phyloP scores from a whole-genome alignment of 179 eudicot genomes.

The Camellia oleifera region DNA sequence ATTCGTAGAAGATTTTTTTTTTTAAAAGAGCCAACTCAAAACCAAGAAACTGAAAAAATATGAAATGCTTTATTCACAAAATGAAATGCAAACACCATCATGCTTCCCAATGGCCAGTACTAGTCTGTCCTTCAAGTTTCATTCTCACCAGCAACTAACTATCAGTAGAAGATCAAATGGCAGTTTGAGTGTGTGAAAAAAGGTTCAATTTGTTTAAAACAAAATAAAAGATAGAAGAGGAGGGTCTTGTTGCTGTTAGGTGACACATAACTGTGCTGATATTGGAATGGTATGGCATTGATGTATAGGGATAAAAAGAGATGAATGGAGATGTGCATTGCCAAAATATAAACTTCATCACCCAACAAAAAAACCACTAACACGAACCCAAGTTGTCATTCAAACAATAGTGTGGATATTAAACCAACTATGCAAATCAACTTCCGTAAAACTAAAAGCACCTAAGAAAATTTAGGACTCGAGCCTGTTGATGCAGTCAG shows the following conservation, averaged over 20 bases:
- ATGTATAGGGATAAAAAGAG: neutral
- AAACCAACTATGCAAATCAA: neutral
- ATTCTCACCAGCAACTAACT: neutral
- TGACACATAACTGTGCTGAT: neutral
- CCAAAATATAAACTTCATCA: neutral
- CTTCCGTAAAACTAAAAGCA: neutral
- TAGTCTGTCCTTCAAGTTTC: neutral
- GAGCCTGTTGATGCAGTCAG: neutral
- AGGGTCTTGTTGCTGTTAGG: neutral
- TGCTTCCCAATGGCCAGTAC: neutral
- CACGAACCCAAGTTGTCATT: neutral
- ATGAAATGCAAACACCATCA: neutral
- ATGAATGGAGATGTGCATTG: neutral
- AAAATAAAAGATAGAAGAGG: neutral
- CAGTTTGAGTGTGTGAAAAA: neutral
- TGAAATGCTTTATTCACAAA: neutral
- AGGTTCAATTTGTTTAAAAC: neutral
- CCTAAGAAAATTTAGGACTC: neutral
- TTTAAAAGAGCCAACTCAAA: neutral
- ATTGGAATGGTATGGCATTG: neutral
- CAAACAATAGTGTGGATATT: neutral
- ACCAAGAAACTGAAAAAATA: neutral
- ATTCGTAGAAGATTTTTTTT: neutral
- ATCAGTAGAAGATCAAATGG: neutral
- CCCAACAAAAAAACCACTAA: neutral